Evolutionary conservation across 257 asterid species (phyloP).

Genomic region (Solanum lycopersicoides): DNA sequence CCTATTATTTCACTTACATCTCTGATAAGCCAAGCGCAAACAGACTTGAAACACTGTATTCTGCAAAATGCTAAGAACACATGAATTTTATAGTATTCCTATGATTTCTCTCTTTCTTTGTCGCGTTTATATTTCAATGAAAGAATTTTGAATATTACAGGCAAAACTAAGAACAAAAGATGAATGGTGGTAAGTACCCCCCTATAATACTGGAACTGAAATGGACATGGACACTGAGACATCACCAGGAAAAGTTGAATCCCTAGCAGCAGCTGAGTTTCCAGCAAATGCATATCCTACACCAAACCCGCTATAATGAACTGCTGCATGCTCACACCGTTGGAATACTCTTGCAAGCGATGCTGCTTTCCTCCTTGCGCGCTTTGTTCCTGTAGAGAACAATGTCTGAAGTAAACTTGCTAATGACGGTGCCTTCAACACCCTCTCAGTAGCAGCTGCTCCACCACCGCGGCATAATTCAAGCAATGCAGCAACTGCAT

Average conservation of each 20-base stretch:
- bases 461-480: slow-evolving; percentile 81
- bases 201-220: slow-evolving; percentile 71
- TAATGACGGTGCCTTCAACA: slow-evolving; percentile 68
- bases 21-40: background rate
- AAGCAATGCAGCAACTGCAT: slow-evolving; percentile 82
- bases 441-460: slow-evolving; percentile 53
- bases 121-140: slow-evolving; percentile 24
- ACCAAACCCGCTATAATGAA: slow-evolving; percentile 48
- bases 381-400: slow-evolving; percentile 82
- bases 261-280: slow-evolving; percentile 34
- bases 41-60: background rate
- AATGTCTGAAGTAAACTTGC: slow-evolving; percentile 61
- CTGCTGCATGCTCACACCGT: slow-evolving; percentile 45
- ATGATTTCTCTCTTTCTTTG: slow-evolving; percentile 17
- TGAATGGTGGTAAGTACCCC: slow-evolving; percentile 10
- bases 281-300: slow-evolving; percentile 53
- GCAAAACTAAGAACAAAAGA: slow-evolving; percentile 12
- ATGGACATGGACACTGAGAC: slow-evolving; percentile 51
- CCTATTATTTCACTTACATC: background rate
- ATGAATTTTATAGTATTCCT: slow-evolving; percentile 3
- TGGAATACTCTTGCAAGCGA: slow-evolving; percentile 84
- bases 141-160: slow-evolving; percentile 19
- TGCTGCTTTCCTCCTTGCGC: slow-evolving; percentile 90
- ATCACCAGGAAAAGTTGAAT: slow-evolving; percentile 51
- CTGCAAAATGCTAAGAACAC: slow-evolving; percentile 3